Conservation (phyloP, 768 basidiomycete genomes). For the Agaricus blazei region DNA sequence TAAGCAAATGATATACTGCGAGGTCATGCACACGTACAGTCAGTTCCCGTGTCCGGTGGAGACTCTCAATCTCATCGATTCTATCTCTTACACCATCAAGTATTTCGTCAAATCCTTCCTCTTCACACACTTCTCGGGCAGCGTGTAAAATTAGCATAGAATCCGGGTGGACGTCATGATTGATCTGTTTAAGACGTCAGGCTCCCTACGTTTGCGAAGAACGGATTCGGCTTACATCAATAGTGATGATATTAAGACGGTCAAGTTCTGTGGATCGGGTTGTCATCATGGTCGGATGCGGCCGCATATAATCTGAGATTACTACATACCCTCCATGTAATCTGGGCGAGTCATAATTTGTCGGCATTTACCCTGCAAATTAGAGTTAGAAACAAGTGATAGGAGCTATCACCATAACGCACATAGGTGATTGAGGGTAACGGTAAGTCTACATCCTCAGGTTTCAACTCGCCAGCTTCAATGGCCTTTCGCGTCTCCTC, state of each 20-base stretch:
- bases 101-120: slow-evolving; percentile 76
- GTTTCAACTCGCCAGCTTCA: slow-evolving; percentile 27
- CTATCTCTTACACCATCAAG: slow-evolving; percentile 69
- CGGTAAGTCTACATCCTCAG: slow-evolving; percentile 37
- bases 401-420: slow-evolving; percentile 10
- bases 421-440: slow-evolving; percentile 65
- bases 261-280: slow-evolving; percentile 47
- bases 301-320: background rate
- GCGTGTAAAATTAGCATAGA: slow-evolving; percentile 73
- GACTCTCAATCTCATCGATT: slow-evolving; percentile 83
- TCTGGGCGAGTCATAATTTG: slow-evolving; percentile 84
- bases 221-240: slow-evolving; percentile 53
- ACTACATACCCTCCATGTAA: slow-evolving; percentile 63
- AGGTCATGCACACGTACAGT: slow-evolving; percentile 41
- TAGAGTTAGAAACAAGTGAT: background rate
- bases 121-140: slow-evolving; percentile 63
- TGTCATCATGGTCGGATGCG: background rate
- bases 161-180: slow-evolving; percentile 76
- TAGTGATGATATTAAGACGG: slow-evolving; percentile 66
- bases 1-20: background rate
- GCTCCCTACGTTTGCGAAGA: background rate
- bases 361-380: slow-evolving; percentile 54
- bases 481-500: slow-evolving; percentile 33
- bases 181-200: slow-evolving; percentile 32
- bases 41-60: slow-evolving; percentile 74